Evolutionary conservation across 75 land plant species (phyloP).

Genomic region (Selaginella moellendorffii): DNA sequence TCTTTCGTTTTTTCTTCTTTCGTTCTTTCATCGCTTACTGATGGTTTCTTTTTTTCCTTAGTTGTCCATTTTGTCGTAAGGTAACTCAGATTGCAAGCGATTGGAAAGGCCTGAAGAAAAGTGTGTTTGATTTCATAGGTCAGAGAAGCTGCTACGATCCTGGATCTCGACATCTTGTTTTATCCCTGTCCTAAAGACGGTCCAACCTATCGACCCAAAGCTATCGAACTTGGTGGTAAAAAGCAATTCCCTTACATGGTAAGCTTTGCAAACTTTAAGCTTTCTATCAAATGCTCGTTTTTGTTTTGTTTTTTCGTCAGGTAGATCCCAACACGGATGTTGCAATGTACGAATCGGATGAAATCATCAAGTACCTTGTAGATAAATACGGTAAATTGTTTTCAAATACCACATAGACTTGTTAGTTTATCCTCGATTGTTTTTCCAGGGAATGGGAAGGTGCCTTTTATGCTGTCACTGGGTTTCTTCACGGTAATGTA

Average conservation of each 20-base stretch:
- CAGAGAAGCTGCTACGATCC: conserved; percentile 67
- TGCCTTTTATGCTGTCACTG: conserved; percentile 72
- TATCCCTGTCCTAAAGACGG: conserved; percentile 97
- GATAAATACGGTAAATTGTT: conserved; percentile 56
- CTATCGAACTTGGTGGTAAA: conserved; percentile 77
- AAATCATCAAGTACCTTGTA: conserved; percentile 87
- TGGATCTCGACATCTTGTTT: conserved; percentile 84
- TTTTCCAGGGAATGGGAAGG: conserved; percentile 68
- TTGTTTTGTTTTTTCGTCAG: no score
- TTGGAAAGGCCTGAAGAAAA: background rate
- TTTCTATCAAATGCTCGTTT: background rate
- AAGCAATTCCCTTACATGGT: conserved; percentile 98
- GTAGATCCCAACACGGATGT: conserved; percentile 92
- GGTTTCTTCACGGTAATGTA: conserved; percentile 75
- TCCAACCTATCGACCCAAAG: conserved; percentile 89
- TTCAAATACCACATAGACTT: background rate
- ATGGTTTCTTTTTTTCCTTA: conserved; percentile 15
- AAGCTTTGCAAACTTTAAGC: background rate
- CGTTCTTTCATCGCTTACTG: background rate
- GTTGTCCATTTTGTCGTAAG: conserved; percentile 99
- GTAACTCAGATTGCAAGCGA: conserved; percentile 20
- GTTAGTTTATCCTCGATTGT: conserved; percentile 10
- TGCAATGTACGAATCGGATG: conserved; percentile 98
- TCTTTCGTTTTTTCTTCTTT: background rate
- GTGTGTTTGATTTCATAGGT: conserved; percentile 35